Evolutionary conservation across 139 green algal species (phyloP).

Genomic region (Spirogloea muscicola): DNA sequence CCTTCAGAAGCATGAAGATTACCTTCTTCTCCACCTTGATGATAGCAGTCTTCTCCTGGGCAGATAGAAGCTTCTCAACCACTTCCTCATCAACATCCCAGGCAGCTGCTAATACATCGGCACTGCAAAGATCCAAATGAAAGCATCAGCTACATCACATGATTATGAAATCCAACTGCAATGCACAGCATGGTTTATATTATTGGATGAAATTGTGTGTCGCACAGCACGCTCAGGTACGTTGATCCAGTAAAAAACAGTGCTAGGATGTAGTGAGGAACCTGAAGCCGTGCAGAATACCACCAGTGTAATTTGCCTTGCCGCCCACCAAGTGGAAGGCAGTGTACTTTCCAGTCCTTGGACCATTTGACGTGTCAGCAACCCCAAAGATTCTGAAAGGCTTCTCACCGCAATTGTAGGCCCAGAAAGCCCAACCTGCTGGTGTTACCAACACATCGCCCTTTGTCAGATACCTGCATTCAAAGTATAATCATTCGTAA

Average conservation of each 20-base stretch:
- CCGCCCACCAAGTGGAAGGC: constrained; percentile 31
- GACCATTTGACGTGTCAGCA: constrained; percentile 29
- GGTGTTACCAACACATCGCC: constrained; percentile 23
- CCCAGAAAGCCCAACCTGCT: constrained; percentile 21
- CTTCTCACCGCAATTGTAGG: constrained; percentile 21
- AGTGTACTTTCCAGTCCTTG: constrained; percentile 19
- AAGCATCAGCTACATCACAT: no score
- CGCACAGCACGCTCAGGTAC: no score
- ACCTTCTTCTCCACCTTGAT: constrained; percentile 22
- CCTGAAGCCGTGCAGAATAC: constrained; percentile 38
- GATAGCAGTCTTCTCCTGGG: constrained; percentile 24
- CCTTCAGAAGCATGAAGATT: no score
- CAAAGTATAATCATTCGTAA: not conserved
- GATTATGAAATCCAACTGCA: no score
- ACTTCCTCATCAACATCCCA: constrained; percentile 33
- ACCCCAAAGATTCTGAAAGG: not conserved
- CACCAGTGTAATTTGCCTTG: constrained; percentile 29
- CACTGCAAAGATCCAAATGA: not conserved
- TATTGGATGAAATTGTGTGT: no score
- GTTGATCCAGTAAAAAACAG: no score
- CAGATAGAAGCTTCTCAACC: constrained; percentile 24
- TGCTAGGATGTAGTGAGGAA: no score
- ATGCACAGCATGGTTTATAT: no score
- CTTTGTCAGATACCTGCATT: not conserved
- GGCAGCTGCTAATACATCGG: constrained; percentile 18